Conservation (phyloP, 805 yeast species). For the Suhomyces faveliae region DNA sequence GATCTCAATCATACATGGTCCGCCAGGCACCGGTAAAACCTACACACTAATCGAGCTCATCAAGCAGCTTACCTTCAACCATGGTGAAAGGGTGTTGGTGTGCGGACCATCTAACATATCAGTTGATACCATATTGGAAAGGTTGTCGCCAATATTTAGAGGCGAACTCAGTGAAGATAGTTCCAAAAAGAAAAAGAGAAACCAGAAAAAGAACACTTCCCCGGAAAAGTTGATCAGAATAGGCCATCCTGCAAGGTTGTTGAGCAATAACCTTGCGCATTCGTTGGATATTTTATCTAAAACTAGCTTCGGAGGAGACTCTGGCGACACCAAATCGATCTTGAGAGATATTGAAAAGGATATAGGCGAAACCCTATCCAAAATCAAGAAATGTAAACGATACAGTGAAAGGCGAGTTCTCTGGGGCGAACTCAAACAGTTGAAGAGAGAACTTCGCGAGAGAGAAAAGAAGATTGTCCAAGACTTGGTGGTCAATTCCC, state of each 20-base stretch:
- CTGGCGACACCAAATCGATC: slow-evolving; percentile 38
- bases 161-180: slow-evolving; percentile 6
- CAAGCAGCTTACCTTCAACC: slow-evolving; percentile 57
- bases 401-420: slow-evolving; percentile 64
- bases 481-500: slow-evolving; percentile 57
- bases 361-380: slow-evolving; percentile 58
- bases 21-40: slow-evolving; percentile 84
- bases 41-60: slow-evolving; percentile 80
- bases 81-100: slow-evolving; percentile 59
- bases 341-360: slow-evolving; percentile 68
- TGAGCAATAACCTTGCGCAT: slow-evolving; percentile 60
- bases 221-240: slow-evolving; percentile 61
- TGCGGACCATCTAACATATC: slow-evolving; percentile 95
- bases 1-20: slow-evolving; percentile 67
- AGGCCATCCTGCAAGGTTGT: slow-evolving; percentile 90
- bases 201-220: slow-evolving; percentile 34
- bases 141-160: slow-evolving; percentile 47
- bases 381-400: slow-evolving; percentile 58
- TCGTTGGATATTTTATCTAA: slow-evolving; percentile 74
- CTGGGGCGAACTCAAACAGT: slow-evolving; percentile 64
- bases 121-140: slow-evolving; percentile 85
- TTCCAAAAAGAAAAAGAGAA: slow-evolving; percentile 18
- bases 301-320: slow-evolving; percentile 48
- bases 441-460: slow-evolving; percentile 65
- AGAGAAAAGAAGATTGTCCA: slow-evolving; percentile 64